Conservation (phyloP, 2,329 filamentous ascomycete genomes). For the Aaosphaeria pasadenensis region DNA sequence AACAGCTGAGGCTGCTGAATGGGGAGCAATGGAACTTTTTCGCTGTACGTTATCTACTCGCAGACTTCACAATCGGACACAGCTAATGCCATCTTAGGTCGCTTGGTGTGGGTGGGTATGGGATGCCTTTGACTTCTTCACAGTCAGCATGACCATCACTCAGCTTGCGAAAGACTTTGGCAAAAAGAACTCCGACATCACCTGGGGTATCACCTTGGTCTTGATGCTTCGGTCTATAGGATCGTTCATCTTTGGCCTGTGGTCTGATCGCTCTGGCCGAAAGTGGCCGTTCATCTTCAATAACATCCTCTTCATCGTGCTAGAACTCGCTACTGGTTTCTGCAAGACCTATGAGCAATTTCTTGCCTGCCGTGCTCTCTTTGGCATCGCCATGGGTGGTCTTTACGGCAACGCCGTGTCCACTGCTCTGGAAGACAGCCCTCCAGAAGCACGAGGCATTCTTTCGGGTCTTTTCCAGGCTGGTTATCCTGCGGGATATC, state of each 20-base stretch:
- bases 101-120: slow-evolving; percentile 47
- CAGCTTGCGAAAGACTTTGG: slow-evolving; percentile 54
- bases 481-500: slow-evolving; percentile 34
- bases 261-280: slow-evolving; percentile 26
- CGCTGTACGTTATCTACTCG: background rate
- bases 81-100: slow-evolving; percentile 1
- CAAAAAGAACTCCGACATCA: slow-evolving; percentile 56
- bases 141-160: slow-evolving; percentile 58
- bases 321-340: slow-evolving; percentile 39
- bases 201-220: slow-evolving; percentile 45
- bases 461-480: slow-evolving; percentile 36
- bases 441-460: slow-evolving; percentile 38
- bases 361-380: slow-evolving; percentile 35
- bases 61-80: too few relatives aligned
- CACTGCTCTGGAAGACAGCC: slow-evolving; percentile 40
- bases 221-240: slow-evolving; percentile 32
- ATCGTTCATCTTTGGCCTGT: slow-evolving; percentile 23
- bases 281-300: slow-evolving; percentile 38
- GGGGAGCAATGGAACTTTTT: slow-evolving; percentile 14
- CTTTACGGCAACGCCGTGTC: slow-evolving; percentile 32
- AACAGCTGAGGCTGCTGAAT: slow-evolving; percentile 32
- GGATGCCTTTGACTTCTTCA: slow-evolving; percentile 67
- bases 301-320: slow-evolving; percentile 32
- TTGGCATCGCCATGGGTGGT: slow-evolving; percentile 40
- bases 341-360: slow-evolving; percentile 33